Evolutionary conservation across 2,329 filamentous ascomycete species (phyloP).

Genomic region (Sarocladiaceae sp.): DNA sequence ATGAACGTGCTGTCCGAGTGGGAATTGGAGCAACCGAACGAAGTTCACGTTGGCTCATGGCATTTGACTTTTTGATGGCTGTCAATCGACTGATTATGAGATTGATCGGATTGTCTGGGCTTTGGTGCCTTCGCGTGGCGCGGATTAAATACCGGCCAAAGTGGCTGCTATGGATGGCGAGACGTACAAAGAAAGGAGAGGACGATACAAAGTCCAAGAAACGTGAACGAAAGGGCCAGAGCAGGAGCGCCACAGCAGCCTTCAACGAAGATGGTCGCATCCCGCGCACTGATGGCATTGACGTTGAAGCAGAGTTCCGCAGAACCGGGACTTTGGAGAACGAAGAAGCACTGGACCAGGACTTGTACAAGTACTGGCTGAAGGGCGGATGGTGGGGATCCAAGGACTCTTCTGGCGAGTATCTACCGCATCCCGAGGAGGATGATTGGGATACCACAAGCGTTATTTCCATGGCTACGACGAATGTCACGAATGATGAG

Average conservation of each 20-base stretch:
- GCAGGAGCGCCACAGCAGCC: neutral
- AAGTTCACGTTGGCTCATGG: conserved; percentile 74
- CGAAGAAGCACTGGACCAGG: conserved; percentile 66
- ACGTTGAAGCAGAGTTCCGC: conserved; percentile 78
- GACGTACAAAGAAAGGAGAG: conserved; percentile 28
- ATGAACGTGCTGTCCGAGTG: conserved; percentile 45
- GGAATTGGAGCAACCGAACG: conserved; percentile 78
- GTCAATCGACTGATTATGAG: conserved; percentile 49
- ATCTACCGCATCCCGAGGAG: conserved; percentile 50
- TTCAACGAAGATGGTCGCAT: conserved; percentile 42
- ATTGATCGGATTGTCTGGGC: conserved; percentile 23
- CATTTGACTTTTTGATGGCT: conserved; percentile 69
- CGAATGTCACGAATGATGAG: conserved; percentile 28
- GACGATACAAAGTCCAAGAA: conserved; percentile 11
- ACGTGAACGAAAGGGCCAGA: neutral
- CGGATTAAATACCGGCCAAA: conserved; percentile 29
- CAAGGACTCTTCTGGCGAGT: conserved; percentile 76
- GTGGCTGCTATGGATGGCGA: conserved; percentile 56
- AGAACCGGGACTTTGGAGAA: conserved; percentile 42
- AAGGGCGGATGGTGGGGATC: conserved; percentile 81
- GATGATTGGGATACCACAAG: conserved; percentile 74
- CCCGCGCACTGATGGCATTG: conserved; percentile 59
- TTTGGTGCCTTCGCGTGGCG: conserved; percentile 56
- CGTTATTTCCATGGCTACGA: conserved; percentile 58
- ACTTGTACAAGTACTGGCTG: conserved; percentile 82